Percentiles rank a stretch among this genome's conserved stretches.
phyloP scores from a whole-genome alignment of 208 protist species.

The Trypanosoma brucei region DNA sequence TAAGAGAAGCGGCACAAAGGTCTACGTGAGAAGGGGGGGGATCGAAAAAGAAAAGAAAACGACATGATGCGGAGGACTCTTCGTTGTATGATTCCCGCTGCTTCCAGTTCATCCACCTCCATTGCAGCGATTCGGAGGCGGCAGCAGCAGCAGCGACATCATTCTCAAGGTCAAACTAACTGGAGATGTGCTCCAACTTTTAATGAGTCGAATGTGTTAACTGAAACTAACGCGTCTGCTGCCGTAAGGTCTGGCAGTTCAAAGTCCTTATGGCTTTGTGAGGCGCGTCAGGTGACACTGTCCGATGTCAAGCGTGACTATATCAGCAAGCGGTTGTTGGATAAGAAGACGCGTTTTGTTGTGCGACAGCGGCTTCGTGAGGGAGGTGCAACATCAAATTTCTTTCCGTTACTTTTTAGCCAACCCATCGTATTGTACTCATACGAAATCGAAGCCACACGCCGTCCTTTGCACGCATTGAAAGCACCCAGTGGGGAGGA shows the following conservation, averaged over 20 bases:
- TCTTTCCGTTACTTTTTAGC: constrained; percentile 52
- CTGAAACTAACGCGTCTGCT: background rate
- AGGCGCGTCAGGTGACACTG: constrained; percentile 28
- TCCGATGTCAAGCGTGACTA: constrained; percentile 46
- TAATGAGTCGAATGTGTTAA: background rate
- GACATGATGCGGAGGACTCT: too few relatives aligned
- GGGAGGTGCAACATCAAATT: constrained; percentile 74
- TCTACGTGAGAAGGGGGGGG: too few relatives aligned
- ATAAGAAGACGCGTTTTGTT: constrained; percentile 60
- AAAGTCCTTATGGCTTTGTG: constrained; percentile 51
- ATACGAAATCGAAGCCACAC: constrained; percentile 79
- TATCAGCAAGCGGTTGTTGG: constrained; percentile 35
- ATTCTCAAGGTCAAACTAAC: too few relatives aligned
- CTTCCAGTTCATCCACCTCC: too few relatives aligned
- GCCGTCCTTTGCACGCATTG: constrained; percentile 6
- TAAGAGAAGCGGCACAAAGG: too few relatives aligned
- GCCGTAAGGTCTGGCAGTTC: background rate
- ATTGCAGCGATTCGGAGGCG: too few relatives aligned
- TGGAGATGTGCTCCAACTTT: background rate
- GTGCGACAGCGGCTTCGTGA: constrained; percentile 56
- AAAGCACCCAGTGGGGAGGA: background rate
- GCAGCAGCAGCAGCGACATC: too few relatives aligned
- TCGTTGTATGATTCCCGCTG: too few relatives aligned
- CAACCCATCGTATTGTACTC: constrained; percentile 34
- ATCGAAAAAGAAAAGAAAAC: too few relatives aligned